Percentiles rank a stretch among this genome's conserved stretches.
Conservation (phyloP, 805 yeast species). For the Isabelozyma rhagii region DNA sequence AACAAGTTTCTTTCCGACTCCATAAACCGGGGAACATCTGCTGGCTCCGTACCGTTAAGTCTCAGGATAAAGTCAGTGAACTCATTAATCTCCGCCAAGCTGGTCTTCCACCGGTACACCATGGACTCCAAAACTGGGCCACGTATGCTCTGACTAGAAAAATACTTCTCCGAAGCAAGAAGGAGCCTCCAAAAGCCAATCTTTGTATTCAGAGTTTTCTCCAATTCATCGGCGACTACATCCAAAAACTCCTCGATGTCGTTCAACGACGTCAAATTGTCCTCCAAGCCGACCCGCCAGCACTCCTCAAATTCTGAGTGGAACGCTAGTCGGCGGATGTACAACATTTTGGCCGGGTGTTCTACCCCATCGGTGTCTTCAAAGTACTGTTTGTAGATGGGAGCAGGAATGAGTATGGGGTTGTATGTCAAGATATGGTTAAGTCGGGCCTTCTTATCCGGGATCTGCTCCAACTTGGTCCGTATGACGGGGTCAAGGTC, state of each 20-base stretch:
- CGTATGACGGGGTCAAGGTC: neutral
- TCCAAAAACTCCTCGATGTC: slow-evolving; percentile 39
- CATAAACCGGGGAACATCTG: neutral
- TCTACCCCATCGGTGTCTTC: slow-evolving; percentile 14
- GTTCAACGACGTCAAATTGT: slow-evolving; percentile 21
- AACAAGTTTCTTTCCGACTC: neutral
- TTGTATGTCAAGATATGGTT: slow-evolving; percentile 10
- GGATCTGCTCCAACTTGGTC: neutral
- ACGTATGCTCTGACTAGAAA: slow-evolving; percentile 9
- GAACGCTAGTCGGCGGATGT: slow-evolving; percentile 25
- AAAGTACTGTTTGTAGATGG: slow-evolving; percentile 17
- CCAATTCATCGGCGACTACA: slow-evolving; percentile 15
- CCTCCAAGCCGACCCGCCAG: slow-evolving; percentile 27
- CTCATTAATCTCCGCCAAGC: slow-evolving; percentile 1
- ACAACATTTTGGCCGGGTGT: slow-evolving; percentile 14
- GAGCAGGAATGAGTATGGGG: slow-evolving; percentile 30
- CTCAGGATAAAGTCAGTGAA: slow-evolving; percentile 2
- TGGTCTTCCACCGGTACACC: slow-evolving; percentile 9
- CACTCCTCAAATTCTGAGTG: slow-evolving; percentile 27
- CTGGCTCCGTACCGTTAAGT: neutral
- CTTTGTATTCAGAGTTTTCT: slow-evolving; percentile 12
- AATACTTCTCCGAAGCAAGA: slow-evolving; percentile 11
- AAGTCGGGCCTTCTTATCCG: neutral
- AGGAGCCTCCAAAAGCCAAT: slow-evolving; percentile 27
- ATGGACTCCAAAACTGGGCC: slow-evolving; percentile 16